phyloP scores from a whole-genome alignment of 371 early-diverging fungal species.

The Fennellomyces sp. region DNA sequence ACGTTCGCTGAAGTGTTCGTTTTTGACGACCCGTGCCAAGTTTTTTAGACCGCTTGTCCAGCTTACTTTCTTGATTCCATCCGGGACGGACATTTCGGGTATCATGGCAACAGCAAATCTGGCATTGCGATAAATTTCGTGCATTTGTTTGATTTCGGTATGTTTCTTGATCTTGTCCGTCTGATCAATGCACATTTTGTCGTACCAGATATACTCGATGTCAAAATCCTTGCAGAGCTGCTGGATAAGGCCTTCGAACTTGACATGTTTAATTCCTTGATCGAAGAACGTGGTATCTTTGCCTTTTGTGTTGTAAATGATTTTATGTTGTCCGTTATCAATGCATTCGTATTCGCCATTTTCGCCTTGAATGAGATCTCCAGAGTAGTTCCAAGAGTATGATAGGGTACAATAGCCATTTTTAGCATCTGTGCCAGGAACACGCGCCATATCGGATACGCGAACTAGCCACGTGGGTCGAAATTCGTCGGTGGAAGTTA shows the following conservation, averaged over 20 bases:
- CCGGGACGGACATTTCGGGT: not conserved
- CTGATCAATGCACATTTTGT: conserved; percentile 4
- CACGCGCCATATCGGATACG: not conserved
- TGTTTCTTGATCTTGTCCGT: not conserved
- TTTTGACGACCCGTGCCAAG: not conserved
- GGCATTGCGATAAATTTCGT: not conserved
- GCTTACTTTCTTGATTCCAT: not conserved
- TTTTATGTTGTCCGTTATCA: not conserved
- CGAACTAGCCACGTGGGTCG: not conserved
- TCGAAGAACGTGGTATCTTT: not conserved
- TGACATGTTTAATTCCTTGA: not conserved
- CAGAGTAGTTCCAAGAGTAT: conserved; percentile 2
- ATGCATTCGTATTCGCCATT: not conserved
- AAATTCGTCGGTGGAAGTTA: not conserved
- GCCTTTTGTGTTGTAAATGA: not conserved
- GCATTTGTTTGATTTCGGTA: not conserved
- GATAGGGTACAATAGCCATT: not conserved
- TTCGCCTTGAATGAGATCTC: not conserved
- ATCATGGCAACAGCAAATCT: not conserved
- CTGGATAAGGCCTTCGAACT: not conserved
- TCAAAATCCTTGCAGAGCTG: not conserved
- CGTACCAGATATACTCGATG: not conserved
- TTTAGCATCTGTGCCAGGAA: not conserved
- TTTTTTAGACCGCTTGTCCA: not conserved
- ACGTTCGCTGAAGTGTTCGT: not conserved